Evolutionary conservation across 2,329 filamentous ascomycete species (phyloP).

Genomic region (Verticillium nonalfalfae): DNA sequence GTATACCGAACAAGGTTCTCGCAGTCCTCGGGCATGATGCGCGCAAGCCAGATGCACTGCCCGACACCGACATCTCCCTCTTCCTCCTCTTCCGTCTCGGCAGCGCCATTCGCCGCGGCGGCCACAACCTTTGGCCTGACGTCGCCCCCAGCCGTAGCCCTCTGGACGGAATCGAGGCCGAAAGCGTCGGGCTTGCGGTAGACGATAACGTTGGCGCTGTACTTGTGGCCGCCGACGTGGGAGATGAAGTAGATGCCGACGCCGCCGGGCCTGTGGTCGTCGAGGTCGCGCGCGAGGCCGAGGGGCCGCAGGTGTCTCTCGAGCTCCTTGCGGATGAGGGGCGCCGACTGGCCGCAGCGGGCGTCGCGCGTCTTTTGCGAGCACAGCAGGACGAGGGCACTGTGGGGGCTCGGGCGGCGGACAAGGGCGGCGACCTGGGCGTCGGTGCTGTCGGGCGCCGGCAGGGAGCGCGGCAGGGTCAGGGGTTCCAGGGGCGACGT

Average conservation of each 20-base stretch:
- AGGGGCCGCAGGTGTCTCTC: slow-evolving; percentile 82
- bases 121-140: slow-evolving; percentile 22
- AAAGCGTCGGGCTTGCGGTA: slow-evolving; percentile 64
- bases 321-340: slow-evolving; percentile 80
- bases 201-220: slow-evolving; percentile 88
- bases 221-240: slow-evolving; percentile 96
- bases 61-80: slow-evolving; percentile 52
- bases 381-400: slow-evolving; percentile 85
- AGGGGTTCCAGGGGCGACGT: slow-evolving; percentile 50
- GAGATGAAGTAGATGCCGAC: slow-evolving; percentile 96
- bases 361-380: slow-evolving; percentile 92
- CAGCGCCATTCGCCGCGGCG: too few species aligned
- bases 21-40: slow-evolving; percentile 81
- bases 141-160: slow-evolving; percentile 27
- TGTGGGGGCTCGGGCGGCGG: slow-evolving; percentile 70
- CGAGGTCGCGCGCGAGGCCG: slow-evolving; percentile 77
- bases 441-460: slow-evolving; percentile 16
- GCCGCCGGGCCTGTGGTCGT: slow-evolving; percentile 84
- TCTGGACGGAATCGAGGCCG: slow-evolving; percentile 40
- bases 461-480: slow-evolving; percentile 27
- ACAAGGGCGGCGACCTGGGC: slow-evolving; percentile 2
- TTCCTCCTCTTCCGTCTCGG: slow-evolving; percentile 15
- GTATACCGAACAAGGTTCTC: slow-evolving; percentile 90
- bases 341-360: slow-evolving; percentile 89
- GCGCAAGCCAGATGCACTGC: slow-evolving; percentile 89